Evolutionary conservation across 2,329 filamentous ascomycete species (phyloP), one percentile per base, ranked within the genome.

Genomic region (Fusarium sp.): DNA sequence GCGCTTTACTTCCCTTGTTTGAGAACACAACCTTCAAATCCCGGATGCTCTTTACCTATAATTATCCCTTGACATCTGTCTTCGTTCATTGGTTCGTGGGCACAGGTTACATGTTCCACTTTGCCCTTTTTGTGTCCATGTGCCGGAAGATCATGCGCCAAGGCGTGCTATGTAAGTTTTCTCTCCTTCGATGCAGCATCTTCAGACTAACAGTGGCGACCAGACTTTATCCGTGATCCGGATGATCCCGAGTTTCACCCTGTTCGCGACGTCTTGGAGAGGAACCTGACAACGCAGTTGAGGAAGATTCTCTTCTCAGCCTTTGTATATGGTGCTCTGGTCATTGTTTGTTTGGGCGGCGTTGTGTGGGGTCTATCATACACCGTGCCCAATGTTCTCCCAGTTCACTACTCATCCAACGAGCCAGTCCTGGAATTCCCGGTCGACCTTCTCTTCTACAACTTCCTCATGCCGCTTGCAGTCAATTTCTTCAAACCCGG

Each of bases 81-180:
- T 99, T 99, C 78, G 92, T 98, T 55, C 96, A 99, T 79, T 99
- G 96, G 96, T 99, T 99, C 77, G 92, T 98, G 60, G 96, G 96
- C 51, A 99, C 96, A 4, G 97, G 95, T 68, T 99, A 99, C 81
- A 99, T 99, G 97, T 99, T 99, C 82, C 96, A 99, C 79, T 99
- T 99, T 78, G 96, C 96, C 6, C 88, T 99, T 4, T 99, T 99
- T 78, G 96, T 99, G 16, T 97, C 95, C 60, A 98, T 99, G 95
- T 99, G 96, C 81, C 91, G 96, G 68, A 98, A 97, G 83, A 97
- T 98, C 63, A 93, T 99, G 91, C 91, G 96, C 68, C 94, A 90
- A 72, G 96, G 96, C 54, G 96, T 99, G 41, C 85, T 99, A 63
- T 98, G 91, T 94, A 85, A 88, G 91, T 87, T 46, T n/a, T 3